These are phyloP conservation scores for Citrus australasica DNA, from an alignment of 345 rosid species.

Conservation along the genomic window DNA sequence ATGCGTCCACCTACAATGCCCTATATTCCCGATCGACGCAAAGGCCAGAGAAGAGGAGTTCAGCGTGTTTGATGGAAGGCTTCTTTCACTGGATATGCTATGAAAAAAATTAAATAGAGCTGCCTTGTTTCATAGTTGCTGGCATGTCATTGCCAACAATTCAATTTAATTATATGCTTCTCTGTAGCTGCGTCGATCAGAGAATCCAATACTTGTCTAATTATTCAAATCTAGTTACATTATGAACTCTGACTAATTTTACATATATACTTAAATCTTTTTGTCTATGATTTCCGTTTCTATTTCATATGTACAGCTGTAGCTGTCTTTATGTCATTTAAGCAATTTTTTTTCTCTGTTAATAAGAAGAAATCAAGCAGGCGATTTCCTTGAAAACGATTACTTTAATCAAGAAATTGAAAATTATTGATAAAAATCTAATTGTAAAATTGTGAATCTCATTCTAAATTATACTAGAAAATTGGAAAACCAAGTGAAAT, in stretches of 20 bases:
- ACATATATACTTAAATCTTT: not conserved
- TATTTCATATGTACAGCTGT: not conserved
- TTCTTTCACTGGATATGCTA: not conserved
- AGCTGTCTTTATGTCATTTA: too few species aligned
- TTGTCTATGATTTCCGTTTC: not conserved
- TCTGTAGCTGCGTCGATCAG: not conserved
- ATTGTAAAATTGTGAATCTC: not conserved
- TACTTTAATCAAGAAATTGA: too few species aligned
- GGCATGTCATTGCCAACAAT: not conserved
- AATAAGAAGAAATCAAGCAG: too few species aligned
- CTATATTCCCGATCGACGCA: slow-evolving; percentile 21
- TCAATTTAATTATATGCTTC: too few species aligned
- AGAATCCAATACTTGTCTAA: slow-evolving; percentile 10
- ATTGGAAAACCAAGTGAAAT: not conserved
- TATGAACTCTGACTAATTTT: not conserved
- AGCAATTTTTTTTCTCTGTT: too few species aligned
- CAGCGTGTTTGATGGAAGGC: slow-evolving; percentile 20
- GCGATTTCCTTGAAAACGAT: too few species aligned
- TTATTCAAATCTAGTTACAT: not conserved
- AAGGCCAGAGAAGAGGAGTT: not conserved
- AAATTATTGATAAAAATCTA: too few species aligned
- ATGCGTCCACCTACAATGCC: slow-evolving; percentile 33
- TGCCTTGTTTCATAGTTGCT: slow-evolving; percentile 15
- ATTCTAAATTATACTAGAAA: too few species aligned
- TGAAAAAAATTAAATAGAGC: not conserved